phyloP scores from a whole-genome alignment of 176 grass and related monocot species.

The Triticum aestivum region DNA sequence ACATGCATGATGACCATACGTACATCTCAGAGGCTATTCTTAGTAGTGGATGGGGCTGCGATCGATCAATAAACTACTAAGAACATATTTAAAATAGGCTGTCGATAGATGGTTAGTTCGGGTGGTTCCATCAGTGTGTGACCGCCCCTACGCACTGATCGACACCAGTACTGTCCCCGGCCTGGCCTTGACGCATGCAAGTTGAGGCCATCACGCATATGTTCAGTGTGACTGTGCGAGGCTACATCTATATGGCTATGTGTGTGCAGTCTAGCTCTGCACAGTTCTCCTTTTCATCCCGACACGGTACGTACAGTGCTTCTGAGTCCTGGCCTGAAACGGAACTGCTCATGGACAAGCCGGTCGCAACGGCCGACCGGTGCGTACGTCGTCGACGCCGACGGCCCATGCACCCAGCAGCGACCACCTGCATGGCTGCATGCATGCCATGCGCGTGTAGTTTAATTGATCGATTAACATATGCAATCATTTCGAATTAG shows the following conservation, averaged over 20 bases:
- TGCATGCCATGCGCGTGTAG: not conserved
- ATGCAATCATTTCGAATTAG: not conserved
- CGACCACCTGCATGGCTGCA: not conserved
- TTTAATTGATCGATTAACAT: not conserved
- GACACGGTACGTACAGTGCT: not conserved
- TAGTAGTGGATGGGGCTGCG: not conserved
- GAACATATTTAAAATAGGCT: not conserved
- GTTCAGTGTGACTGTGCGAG: not conserved
- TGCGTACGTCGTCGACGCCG: not conserved
- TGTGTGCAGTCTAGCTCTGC: not conserved
- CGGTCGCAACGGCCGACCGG: not conserved
- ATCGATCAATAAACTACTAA: too few species aligned
- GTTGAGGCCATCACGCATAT: not conserved
- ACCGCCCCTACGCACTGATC: not conserved
- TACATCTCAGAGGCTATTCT: not conserved
- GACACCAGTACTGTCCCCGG: not conserved
- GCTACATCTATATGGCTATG: not conserved
- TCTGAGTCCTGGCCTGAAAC: not conserved
- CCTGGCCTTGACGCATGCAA: not conserved
- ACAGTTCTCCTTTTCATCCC: not conserved
- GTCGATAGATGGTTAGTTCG: slow-evolving; percentile 26
- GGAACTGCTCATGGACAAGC: slow-evolving; percentile 39
- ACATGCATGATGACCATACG: not conserved
- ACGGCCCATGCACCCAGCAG: not conserved
- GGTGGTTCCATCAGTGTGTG: slow-evolving; percentile 13